phyloP scores from a whole-genome alignment of 2,329 filamentous ascomycete genomes.

The Knoxdaviesia capensis region DNA sequence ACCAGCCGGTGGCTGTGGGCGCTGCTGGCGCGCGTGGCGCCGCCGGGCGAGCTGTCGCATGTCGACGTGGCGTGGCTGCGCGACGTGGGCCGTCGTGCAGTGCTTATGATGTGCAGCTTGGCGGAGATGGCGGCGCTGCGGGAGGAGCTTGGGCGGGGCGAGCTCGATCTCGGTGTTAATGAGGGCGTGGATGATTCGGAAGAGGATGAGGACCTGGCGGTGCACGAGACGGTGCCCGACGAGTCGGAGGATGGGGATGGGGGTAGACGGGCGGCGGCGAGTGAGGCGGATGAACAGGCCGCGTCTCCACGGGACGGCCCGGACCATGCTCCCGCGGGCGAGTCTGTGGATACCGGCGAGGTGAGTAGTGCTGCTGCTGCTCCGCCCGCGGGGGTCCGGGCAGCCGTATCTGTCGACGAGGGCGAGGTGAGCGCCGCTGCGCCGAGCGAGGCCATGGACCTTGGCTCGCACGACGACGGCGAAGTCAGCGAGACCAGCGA shows the following conservation, averaged over 20 bases:
- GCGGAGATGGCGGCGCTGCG: conserved; percentile 29
- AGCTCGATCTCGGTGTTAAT: conserved; percentile 16
- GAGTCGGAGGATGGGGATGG: too few relatives aligned
- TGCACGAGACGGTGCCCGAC: too few relatives aligned
- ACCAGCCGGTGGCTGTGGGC: conserved; percentile 77
- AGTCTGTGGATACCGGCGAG: too few relatives aligned
- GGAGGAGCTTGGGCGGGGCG: conserved; percentile 16
- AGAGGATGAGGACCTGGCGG: too few relatives aligned
- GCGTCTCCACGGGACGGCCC: too few relatives aligned
- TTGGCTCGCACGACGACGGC: conserved; percentile 17
- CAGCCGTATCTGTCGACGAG: too few relatives aligned
- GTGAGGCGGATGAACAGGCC: too few relatives aligned
- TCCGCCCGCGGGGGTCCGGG: too few relatives aligned
- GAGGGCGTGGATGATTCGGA: conserved; percentile 26
- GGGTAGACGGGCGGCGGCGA: too few relatives aligned
- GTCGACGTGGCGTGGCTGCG: conserved; percentile 57
- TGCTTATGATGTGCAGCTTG: conserved; percentile 34
- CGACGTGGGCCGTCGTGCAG: conserved; percentile 61
- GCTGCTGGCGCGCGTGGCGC: conserved; percentile 54
- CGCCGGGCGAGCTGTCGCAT: conserved; percentile 54
- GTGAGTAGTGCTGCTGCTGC: too few relatives aligned
- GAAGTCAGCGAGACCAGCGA: conserved; percentile 11
- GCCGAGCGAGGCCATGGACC: conserved; percentile 20
- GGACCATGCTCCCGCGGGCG: too few relatives aligned
- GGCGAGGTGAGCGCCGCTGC: not conserved